Conservation (phyloP, 805 yeast species). For the Kodamaea sagamina region DNA sequence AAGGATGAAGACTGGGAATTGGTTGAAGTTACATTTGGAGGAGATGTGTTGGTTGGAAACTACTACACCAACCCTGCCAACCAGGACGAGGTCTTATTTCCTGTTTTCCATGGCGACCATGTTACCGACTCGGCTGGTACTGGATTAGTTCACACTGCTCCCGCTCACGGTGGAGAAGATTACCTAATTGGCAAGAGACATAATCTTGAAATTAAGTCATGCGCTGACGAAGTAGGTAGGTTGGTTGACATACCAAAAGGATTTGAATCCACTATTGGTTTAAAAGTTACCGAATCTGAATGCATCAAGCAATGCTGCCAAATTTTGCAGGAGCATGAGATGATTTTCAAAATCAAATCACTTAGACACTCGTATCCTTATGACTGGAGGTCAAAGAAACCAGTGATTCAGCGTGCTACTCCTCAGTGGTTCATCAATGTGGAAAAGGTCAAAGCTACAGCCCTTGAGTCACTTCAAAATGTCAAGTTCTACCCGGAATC, state of each 20-base stretch:
- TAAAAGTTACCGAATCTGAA: slow-evolving; percentile 27
- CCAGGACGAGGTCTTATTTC: slow-evolving; percentile 38
- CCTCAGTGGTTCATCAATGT: slow-evolving; percentile 97
- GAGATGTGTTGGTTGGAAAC: slow-evolving; percentile 28
- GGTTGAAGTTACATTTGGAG: slow-evolving; percentile 19
- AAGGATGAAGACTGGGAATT: slow-evolving; percentile 4
- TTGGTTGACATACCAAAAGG: slow-evolving; percentile 54
- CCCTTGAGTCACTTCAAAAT: slow-evolving; percentile 56
- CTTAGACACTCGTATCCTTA: slow-evolving; percentile 88
- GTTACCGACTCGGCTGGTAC: slow-evolving; percentile 85
- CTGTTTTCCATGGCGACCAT: slow-evolving; percentile 76
- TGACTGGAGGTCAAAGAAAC: slow-evolving; percentile 96
- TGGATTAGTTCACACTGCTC: slow-evolving; percentile 95
- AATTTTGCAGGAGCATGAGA: slow-evolving; percentile 40
- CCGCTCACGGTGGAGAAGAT: slow-evolving; percentile 97
- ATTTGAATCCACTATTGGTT: slow-evolving; percentile 49
- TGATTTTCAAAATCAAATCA: slow-evolving; percentile 52
- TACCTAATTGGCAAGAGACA: slow-evolving; percentile 65
- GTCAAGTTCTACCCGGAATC: slow-evolving; percentile 75
- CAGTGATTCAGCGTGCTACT: slow-evolving; percentile 91
- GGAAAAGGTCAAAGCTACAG: slow-evolving; percentile 63
- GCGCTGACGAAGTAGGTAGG: slow-evolving; percentile 76
- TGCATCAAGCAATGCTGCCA: slow-evolving; percentile 54
- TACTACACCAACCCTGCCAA: slow-evolving; percentile 60
- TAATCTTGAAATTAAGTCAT: slow-evolving; percentile 63